Conservation (phyloP, 306 rosid species). For the Castanea crenata region DNA sequence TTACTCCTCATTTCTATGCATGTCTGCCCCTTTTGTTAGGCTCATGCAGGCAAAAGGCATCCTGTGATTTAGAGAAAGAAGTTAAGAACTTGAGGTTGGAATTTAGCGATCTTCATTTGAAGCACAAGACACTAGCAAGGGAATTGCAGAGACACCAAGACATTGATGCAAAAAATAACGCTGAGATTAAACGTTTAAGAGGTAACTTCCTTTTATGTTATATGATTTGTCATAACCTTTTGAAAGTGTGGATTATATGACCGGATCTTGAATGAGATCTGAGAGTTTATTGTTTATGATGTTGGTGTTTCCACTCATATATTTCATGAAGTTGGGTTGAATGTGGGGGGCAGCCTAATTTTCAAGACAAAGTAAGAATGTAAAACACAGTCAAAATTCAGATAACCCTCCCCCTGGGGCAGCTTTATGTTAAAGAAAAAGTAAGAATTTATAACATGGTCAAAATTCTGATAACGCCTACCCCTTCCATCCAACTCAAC, state of each 20-base stretch:
- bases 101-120: constrained; percentile 55
- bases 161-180: constrained; percentile 64
- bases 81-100: constrained; percentile 63
- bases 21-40: constrained; percentile 49
- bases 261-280: background rate
- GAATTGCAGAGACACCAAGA: constrained; percentile 61
- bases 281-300: background rate
- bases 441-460: background rate
- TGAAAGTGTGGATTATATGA: background rate
- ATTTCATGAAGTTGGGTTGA: background rate
- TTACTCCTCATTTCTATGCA: constrained; percentile 24
- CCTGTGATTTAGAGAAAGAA: constrained; percentile 40
- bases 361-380: background rate
- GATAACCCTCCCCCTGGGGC: background rate
- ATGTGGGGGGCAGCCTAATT: background rate
- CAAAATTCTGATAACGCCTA: background rate
- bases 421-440: background rate
- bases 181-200: constrained; percentile 49
- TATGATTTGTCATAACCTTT: background rate
- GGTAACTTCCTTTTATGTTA: constrained; percentile 38
- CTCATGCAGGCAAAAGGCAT: constrained; percentile 47
- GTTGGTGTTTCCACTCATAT: background rate
- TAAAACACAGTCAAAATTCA: background rate
- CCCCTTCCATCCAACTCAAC: background rate
- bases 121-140: constrained; percentile 58